A percentile compares a stretch with the other conserved stretches of the same genome.
phyloP scores from a whole-genome alignment of 306 rosid genomes.

The Datisca glomerata region DNA sequence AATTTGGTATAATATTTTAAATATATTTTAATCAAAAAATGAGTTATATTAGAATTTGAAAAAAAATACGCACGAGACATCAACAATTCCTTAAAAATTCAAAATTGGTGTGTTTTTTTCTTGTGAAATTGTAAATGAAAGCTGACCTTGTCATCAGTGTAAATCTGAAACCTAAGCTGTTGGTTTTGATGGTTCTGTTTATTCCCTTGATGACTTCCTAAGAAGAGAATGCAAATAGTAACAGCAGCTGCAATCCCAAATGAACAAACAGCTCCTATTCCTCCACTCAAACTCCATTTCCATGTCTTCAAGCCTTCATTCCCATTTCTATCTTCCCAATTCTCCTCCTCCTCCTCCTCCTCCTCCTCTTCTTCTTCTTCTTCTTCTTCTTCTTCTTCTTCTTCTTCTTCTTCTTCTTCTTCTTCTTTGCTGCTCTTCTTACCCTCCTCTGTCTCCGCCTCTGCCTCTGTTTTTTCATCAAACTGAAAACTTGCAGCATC shows the following conservation, averaged over 20 bases:
- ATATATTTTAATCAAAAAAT: too few relatives aligned
- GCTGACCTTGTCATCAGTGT: conserved; percentile 57
- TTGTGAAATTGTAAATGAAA: neutral
- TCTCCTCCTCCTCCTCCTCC: conserved; percentile 13
- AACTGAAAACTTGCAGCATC: conserved; percentile 20
- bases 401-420: conserved; percentile 12
- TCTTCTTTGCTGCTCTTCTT: conserved; percentile 5
- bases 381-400: conserved; percentile 18
- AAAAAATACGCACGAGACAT: too few relatives aligned
- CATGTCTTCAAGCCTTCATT: conserved; percentile 31
- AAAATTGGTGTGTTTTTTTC: too few relatives aligned
- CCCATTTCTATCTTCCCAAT: conserved; percentile 15
- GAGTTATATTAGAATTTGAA: too few relatives aligned
- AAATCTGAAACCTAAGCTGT: conserved; percentile 49
- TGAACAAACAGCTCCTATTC: conserved; percentile 81
- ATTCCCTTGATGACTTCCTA: conserved; percentile 46
- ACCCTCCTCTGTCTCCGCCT: conserved; percentile 19
- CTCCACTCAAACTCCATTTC: conserved; percentile 69
- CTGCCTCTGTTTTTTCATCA: conserved; percentile 33
- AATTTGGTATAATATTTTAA: too few relatives aligned
- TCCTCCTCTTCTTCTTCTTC: conserved; percentile 8
- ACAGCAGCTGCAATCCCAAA: conserved; percentile 85
- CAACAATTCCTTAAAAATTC: too few relatives aligned
- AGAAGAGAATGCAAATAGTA: conserved; percentile 44
- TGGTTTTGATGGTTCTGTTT: conserved; percentile 25